Conservation (phyloP, 2,329 filamentous ascomycete genomes). For the Alternaria triticina region DNA sequence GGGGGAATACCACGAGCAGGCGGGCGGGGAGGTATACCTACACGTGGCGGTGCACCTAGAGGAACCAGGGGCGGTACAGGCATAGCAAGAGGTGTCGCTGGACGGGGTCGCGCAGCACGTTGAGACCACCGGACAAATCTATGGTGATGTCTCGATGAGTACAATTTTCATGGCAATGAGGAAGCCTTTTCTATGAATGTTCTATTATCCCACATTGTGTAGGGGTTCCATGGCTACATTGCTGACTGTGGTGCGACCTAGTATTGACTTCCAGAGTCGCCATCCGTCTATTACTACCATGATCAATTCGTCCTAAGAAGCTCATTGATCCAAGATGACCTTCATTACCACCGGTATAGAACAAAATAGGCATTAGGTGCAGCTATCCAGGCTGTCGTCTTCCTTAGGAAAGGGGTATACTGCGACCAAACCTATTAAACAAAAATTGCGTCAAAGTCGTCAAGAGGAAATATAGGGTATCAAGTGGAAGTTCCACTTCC, state of each 20-base stretch:
- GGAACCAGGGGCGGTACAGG: constrained; percentile 45
- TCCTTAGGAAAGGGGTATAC: constrained; percentile 38
- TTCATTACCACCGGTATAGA: constrained; percentile 4
- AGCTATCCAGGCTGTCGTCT: constrained; percentile 31
- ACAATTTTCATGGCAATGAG: not conserved
- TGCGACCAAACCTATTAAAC: constrained; percentile 20
- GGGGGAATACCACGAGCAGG: constrained; percentile 46
- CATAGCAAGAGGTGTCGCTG: constrained; percentile 44
- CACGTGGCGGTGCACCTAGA: constrained; percentile 39
- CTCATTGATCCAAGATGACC: not conserved
- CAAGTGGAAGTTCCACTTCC: not conserved
- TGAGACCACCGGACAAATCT: constrained; percentile 8
- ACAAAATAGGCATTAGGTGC: constrained; percentile 21
- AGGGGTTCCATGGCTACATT: not conserved
- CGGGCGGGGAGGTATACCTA: constrained; percentile 42
- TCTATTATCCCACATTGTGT: not conserved
- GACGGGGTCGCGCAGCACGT: constrained; percentile 40
- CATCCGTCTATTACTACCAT: not conserved
- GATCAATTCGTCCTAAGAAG: not conserved
- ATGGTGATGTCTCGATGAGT: constrained; percentile 8
- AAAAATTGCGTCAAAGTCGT: constrained; percentile 17
- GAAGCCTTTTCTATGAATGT: not conserved
- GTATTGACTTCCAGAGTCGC: not conserved
- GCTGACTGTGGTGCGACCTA: not conserved
- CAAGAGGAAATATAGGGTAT: constrained; percentile 16